These are phyloP conservation scores for Phytophthora brassicae DNA, from an alignment of 352 stramenopile genomes.

Conservation along the genomic window DNA sequence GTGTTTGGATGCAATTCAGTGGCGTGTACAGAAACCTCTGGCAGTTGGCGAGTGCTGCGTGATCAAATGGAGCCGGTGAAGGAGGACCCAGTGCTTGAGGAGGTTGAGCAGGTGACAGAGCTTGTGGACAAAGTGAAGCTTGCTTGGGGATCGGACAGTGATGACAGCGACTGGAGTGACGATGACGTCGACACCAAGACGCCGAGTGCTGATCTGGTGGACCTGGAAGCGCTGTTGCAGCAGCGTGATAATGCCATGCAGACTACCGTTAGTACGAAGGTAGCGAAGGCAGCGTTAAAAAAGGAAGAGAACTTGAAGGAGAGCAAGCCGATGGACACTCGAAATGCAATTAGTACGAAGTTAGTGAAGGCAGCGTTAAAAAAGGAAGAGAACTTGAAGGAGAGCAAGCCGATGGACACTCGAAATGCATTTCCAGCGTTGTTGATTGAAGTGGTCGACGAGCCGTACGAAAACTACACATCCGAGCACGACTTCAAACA, in stretches of 20 bases:
- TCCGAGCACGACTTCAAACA: slow-evolving; percentile 67
- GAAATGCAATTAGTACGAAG: slow-evolving; percentile 31
- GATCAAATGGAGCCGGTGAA: slow-evolving; percentile 42
- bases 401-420: not conserved
- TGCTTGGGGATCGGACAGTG: slow-evolving; percentile 43
- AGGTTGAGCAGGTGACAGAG: slow-evolving; percentile 18
- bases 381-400: slow-evolving; percentile 1
- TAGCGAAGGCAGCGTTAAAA: slow-evolving; percentile 10
- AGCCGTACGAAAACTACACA: slow-evolving; percentile 72
- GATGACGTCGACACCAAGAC: slow-evolving; percentile 41
- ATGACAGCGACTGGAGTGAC: slow-evolving; percentile 79
- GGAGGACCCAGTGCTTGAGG: not conserved
- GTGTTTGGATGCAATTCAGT: slow-evolving; percentile 85
- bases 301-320: slow-evolving; percentile 3
- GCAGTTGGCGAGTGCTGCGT: slow-evolving; percentile 77
- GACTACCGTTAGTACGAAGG: slow-evolving; percentile 10
- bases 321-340: not conserved
- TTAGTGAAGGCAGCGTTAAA: slow-evolving; percentile 11
- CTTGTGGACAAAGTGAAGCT: slow-evolving; percentile 27
- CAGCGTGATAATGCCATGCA: slow-evolving; percentile 72
- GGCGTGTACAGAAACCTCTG: slow-evolving; percentile 57
- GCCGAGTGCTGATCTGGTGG: slow-evolving; percentile 31
- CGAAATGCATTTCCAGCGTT: slow-evolving; percentile 56
- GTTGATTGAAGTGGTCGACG: slow-evolving; percentile 72
- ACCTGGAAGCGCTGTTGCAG: slow-evolving; percentile 69